Conservation (phyloP, 2,329 filamentous ascomycete species). For the Nemania diffusa region DNA sequence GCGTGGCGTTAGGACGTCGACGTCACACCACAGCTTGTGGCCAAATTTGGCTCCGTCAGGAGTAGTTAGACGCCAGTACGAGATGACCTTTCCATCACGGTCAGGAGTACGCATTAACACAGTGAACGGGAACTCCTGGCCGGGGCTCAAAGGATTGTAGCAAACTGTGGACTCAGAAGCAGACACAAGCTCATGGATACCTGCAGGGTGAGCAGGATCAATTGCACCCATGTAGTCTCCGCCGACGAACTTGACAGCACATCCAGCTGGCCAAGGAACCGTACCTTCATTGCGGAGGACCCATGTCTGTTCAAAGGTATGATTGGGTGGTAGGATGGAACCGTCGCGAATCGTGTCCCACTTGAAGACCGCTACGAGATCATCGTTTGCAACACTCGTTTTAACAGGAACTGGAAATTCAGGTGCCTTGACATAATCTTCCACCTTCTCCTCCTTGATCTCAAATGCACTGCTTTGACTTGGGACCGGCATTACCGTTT, state of each 20-base stretch:
- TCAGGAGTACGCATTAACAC: slow-evolving; percentile 84
- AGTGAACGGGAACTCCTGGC: slow-evolving; percentile 82
- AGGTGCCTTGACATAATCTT: slow-evolving; percentile 31
- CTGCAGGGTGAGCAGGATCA: slow-evolving; percentile 81
- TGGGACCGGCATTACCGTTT: slow-evolving; percentile 29
- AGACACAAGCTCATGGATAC: slow-evolving; percentile 77
- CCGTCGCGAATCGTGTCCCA: slow-evolving; percentile 84
- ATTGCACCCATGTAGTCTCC: slow-evolving; percentile 97
- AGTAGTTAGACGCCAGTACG: slow-evolving; percentile 94
- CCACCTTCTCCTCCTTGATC: slow-evolving; percentile 15
- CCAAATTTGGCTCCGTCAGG: slow-evolving; percentile 85
- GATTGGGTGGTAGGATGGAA: slow-evolving; percentile 73
- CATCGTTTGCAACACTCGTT: slow-evolving; percentile 31
- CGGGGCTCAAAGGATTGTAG: slow-evolving; percentile 73
- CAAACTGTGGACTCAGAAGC: slow-evolving; percentile 87
- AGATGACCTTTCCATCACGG: slow-evolving; percentile 82
- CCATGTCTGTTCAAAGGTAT: slow-evolving; percentile 90
- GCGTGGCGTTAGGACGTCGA: slow-evolving; percentile 71
- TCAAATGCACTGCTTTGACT: background rate
- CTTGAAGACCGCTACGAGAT: slow-evolving; percentile 72
- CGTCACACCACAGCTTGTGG: slow-evolving; percentile 94
- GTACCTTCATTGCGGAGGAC: slow-evolving; percentile 86
- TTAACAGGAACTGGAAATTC: slow-evolving; percentile 28
- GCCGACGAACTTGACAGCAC: slow-evolving; percentile 89
- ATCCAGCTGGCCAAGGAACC: slow-evolving; percentile 84